A percentile compares a stretch with the other conserved stretches of the same genome.
Conservation (phyloP, 2,329 filamentous ascomycete genomes). For the Ilyonectria robusta region DNA sequence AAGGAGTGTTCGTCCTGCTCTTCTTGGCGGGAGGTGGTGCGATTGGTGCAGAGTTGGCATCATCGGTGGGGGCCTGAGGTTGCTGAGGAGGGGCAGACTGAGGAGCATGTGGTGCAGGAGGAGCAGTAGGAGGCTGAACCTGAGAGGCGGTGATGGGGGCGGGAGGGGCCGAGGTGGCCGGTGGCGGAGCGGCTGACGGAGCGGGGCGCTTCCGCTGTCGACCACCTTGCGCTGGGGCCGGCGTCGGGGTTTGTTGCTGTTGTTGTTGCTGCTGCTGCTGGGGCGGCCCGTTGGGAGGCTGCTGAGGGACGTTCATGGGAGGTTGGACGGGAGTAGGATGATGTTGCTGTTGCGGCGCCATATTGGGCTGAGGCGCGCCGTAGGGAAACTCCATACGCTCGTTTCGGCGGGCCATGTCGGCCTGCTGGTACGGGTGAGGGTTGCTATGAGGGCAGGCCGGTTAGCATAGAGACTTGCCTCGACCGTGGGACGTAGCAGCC, state of each 20-base stretch:
- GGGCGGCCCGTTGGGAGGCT: slow-evolving; percentile 50
- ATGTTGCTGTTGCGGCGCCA: slow-evolving; percentile 54
- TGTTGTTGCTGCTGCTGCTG: slow-evolving; percentile 53
- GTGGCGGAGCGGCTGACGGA: slow-evolving; percentile 54
- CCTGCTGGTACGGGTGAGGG: slow-evolving; percentile 65
- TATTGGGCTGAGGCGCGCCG: slow-evolving; percentile 56
- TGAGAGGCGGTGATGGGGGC: slow-evolving; percentile 52
- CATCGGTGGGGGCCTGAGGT: slow-evolving; percentile 49
- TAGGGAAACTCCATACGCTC: slow-evolving; percentile 62
- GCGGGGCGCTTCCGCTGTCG: slow-evolving; percentile 60
- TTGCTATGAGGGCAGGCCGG: slow-evolving; percentile 51
- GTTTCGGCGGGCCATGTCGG: slow-evolving; percentile 64
- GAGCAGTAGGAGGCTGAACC: slow-evolving; percentile 50
- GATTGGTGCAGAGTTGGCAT: slow-evolving; percentile 48
- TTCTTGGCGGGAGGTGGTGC: slow-evolving; percentile 81
- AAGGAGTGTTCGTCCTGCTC: slow-evolving; percentile 97
- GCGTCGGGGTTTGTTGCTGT: slow-evolving; percentile 56
- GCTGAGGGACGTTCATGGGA: slow-evolving; percentile 62
- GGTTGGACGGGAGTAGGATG: slow-evolving; percentile 58
- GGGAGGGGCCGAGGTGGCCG: slow-evolving; percentile 52
- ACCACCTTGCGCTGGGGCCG: slow-evolving; percentile 55
- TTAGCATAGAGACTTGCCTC: slow-evolving; percentile 50
- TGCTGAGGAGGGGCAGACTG: slow-evolving; percentile 49
- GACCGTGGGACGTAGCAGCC: slow-evolving; percentile 41
- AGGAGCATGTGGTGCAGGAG: slow-evolving; percentile 48